Base-by-base conservation (phyloP, 768 basidiomycete species). In the Gymnopilus dilepis region DNA sequence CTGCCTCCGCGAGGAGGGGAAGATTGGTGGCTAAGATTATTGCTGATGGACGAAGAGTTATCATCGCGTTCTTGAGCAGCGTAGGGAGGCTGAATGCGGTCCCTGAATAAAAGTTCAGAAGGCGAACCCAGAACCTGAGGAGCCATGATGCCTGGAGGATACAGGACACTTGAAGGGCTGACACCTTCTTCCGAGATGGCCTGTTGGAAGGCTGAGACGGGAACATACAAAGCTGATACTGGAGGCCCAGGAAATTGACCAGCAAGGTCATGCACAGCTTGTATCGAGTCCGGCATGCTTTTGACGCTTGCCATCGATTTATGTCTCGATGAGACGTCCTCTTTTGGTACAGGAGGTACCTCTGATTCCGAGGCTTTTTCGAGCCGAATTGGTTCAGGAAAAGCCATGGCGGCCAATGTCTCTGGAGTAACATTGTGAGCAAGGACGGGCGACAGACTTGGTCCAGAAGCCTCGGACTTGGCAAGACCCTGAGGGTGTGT, bases 231-330 rank as follows among this genome's bases (percentile, higher is more conserved):
- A 43, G 74, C 71, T 37, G 74, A 50, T 3, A 15, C 69, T 5
- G 84, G 85, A 52, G 82, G 76, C 13, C 72, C 76, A 37, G 88
- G 85, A 73, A 88, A 89, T 70, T 81, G 82, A 38, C 71, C 63
- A 5, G 85, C 78, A 56, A 88, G 74, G 34, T 84, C 83, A 19
- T 79, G 81, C 33, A 88, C 79, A 19, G 79, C 74, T 65, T 76
- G 72, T 24, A 83, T 61, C 22, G 76, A 78, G 59, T 84, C 82
- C 2, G 71, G 68, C 33, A 80, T 77, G 30, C 73, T 73, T n/a
- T 72, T 70, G 60, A 74, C 70, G 65, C 73, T 72, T 38, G 65
- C 61, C 41, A 67, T 63, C 4, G 70, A 72, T 40, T 67, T 63
- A 38, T 63, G 56, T n/a, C 70, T 60, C 17, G 38, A 33, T 3